These are phyloP conservation scores for Lophium mytilinum DNA, from an alignment of 495 filamentous ascomycete species.

Conservation along the genomic window DNA sequence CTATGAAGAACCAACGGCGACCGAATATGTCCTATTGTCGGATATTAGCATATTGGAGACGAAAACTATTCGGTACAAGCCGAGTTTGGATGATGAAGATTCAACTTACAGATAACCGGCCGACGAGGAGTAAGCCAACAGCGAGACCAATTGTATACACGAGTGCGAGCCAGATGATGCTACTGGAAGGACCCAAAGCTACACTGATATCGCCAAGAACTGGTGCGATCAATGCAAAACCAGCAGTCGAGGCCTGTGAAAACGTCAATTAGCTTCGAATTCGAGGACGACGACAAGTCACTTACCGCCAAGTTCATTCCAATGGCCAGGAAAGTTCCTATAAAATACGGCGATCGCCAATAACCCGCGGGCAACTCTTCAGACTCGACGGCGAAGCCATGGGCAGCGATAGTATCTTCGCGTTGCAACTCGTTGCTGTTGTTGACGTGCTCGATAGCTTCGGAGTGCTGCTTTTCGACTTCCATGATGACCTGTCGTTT, in stretches of 20 bases:
- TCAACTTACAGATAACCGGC: conserved; percentile 16
- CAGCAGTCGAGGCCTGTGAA: conserved; percentile 7
- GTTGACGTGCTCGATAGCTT: conserved; percentile 3
- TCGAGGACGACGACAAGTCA: neutral
- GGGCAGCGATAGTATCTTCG: conserved; percentile 2
- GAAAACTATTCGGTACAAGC: no score
- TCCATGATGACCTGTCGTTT: neutral
- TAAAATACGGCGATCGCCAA: conserved; percentile 11
- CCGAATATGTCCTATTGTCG: conserved; percentile 29
- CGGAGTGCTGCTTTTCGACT: neutral
- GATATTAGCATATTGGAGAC: no score
- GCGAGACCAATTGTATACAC: conserved; percentile 17
- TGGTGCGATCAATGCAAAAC: conserved; percentile 14
- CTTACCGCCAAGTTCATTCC: conserved; percentile 13
- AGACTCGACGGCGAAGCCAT: conserved; percentile 6
- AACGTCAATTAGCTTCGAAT: neutral
- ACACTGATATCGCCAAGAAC: conserved; percentile 23
- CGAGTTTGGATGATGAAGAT: no score
- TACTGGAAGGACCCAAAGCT: conserved; percentile 18
- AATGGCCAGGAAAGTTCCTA: conserved; percentile 20
- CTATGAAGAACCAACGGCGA: conserved; percentile 29
- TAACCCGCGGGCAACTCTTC: conserved; percentile 19
- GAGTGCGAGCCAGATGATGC: conserved; percentile 21
- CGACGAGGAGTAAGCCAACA: conserved; percentile 25
- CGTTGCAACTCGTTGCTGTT: neutral